Base-by-base conservation (phyloP, 805 yeast species). In the Candida hungchunana region DNA sequence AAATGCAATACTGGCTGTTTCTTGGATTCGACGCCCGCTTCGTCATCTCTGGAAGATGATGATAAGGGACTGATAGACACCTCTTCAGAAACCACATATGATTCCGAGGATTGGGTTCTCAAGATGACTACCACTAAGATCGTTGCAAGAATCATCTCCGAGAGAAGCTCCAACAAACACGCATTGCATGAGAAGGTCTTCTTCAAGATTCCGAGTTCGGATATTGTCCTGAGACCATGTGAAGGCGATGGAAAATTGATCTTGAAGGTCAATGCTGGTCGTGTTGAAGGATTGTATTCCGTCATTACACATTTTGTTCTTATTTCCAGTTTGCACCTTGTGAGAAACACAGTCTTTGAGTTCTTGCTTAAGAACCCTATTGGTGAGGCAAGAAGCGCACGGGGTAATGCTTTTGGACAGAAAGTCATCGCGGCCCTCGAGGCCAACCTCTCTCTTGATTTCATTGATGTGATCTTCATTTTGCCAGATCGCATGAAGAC, bases 401-500 rank as follows among this genome's bases (percentile, higher is more conserved):
- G 38, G 14, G 50, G 49, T 20, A 22, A 15, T 16, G 41, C 15
- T 26, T 31, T 26, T 32, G 48, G 28, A 43, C 31, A 36, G 11
- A 50, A 53, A 21, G 21, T 57, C 23, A 31, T 50, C 11, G 31
- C 50, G 6, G 33, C 56, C 13, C 10, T 58, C 12, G 50, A 53
- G 6, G 12, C 60, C 7, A 43, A 49, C 18, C 24, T 52, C 8
- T 38, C 50, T 6, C 28, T 54, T 5, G 58, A 48, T 7, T 29
- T 46, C 18, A 28, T 53, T 17, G 55, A 55, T 26, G 43, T 49
- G 12, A 46, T 63, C 12, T 22, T 67, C 22, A 53, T 60, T 2
- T 48, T 79, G 30, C 73, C 75, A 4, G 71, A 72, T 43, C 69
- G 68, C 4, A 66, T 78, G 41, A 69, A 66, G 18, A 46, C 73